These are phyloP conservation scores for Hansenula sp. DNA, from an alignment of 1,139 yeast species.

Conservation along the genomic window DNA sequence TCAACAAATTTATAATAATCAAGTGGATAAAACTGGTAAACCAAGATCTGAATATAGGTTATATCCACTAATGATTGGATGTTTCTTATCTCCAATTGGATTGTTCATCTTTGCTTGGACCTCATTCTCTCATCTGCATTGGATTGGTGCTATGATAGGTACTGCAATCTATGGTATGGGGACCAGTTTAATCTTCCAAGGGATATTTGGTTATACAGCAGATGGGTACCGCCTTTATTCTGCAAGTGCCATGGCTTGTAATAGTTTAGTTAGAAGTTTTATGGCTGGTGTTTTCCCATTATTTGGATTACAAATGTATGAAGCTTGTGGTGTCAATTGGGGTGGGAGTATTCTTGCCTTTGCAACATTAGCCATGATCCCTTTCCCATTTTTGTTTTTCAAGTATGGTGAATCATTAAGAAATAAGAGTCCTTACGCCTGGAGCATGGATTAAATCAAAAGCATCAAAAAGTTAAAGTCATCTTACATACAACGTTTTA, in stretches of 20 bases:
- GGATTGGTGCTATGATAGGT: constrained; percentile 73
- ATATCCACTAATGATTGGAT: constrained; percentile 44
- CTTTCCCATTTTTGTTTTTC: constrained; percentile 63
- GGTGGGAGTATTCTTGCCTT: constrained; percentile 58
- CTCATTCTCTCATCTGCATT: constrained; percentile 50
- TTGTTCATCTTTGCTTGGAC: constrained; percentile 82
- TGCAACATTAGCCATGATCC: constrained; percentile 52
- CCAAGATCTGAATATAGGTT: constrained; percentile 60
- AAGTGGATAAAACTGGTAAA: constrained; percentile 31
- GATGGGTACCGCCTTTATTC: constrained; percentile 61
- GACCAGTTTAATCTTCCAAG: constrained; percentile 51
- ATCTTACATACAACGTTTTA: too few relatives aligned
- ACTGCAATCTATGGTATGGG: constrained; percentile 58
- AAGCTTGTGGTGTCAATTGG: constrained; percentile 56
- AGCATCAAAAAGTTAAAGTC: too few relatives aligned
- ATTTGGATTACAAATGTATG: constrained; percentile 58
- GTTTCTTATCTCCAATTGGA: constrained; percentile 53
- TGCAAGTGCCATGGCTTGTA: constrained; percentile 82
- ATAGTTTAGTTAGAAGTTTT: constrained; percentile 62
- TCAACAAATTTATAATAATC: constrained; percentile 28
- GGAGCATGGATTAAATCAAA: constrained; percentile 18
- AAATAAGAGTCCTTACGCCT: constrained; percentile 44
- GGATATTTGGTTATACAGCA: constrained; percentile 56
- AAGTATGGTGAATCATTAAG: constrained; percentile 55
- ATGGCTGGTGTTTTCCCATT: constrained; percentile 78